phyloP scores from a whole-genome alignment of 2,329 filamentous ascomycete species.

The Myrmaecium sp. region DNA sequence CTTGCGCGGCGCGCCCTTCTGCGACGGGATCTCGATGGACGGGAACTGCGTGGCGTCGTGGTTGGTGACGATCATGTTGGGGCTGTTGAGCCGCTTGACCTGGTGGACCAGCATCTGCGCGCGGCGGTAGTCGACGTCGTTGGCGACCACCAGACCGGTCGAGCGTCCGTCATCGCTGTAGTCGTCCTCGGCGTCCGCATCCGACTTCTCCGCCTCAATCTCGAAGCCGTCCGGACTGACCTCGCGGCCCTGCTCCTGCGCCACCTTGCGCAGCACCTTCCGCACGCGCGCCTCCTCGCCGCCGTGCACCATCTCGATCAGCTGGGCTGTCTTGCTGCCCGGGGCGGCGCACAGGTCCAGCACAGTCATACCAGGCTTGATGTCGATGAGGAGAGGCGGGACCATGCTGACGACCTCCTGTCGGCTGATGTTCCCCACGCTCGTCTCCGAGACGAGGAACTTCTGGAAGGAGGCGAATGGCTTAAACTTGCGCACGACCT shows the following conservation, averaged over 20 bases:
- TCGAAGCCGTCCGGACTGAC: slow-evolving; percentile 28
- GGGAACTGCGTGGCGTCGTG: slow-evolving; percentile 95
- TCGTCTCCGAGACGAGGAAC: slow-evolving; percentile 93
- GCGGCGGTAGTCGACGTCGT: slow-evolving; percentile 92
- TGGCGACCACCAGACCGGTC: slow-evolving; percentile 83
- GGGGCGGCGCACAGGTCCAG: slow-evolving; percentile 93
- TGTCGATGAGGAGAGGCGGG: slow-evolving; percentile 79
- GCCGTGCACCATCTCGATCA: slow-evolving; percentile 83
- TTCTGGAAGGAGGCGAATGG: slow-evolving; percentile 94
- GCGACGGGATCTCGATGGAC: slow-evolving; percentile 64
- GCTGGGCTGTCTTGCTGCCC: slow-evolving; percentile 89
- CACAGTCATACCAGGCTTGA: slow-evolving; percentile 80
- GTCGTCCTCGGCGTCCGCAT: slow-evolving; percentile 23
- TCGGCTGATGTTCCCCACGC: slow-evolving; percentile 90
- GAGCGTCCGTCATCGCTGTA: slow-evolving; percentile 65
- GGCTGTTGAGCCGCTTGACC: slow-evolving; percentile 89
- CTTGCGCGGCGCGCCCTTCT: slow-evolving; percentile 36
- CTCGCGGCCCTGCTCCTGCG: slow-evolving; percentile 42
- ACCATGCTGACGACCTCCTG: slow-evolving; percentile 99
- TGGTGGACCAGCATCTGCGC: slow-evolving; percentile 96
- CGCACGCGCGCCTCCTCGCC: slow-evolving; percentile 79
- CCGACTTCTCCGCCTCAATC: slow-evolving; percentile 9
- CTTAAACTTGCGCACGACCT: slow-evolving; percentile 80
- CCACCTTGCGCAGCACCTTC: slow-evolving; percentile 49
- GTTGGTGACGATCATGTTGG: slow-evolving; percentile 92